Evolutionary conservation across 208 protist genomes (phyloP), one percentile per base, ranked within the genome.

Genomic region (Trypanosoma avium): DNA sequence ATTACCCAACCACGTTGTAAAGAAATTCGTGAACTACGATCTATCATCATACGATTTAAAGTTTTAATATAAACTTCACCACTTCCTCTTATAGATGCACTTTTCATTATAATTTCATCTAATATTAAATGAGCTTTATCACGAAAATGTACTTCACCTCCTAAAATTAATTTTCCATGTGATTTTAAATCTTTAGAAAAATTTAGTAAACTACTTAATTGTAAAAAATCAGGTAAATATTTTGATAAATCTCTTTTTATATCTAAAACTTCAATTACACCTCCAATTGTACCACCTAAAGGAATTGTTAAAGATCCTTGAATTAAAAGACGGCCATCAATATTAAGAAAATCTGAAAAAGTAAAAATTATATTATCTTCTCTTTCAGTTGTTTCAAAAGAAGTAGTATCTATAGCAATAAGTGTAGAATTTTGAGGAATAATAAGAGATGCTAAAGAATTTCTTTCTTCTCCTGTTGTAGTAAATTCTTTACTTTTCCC

Each of bases 241-340:
- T 55, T 61, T 4, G 5, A 55, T 67, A 71, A 81, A 30, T 85
- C 73, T 30, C 54, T 33, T 43, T 69, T 9, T 29, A 65, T 43
- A 27, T 65, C 65, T 24, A 89, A 50, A 12, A 24, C 46, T n/a
- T 72, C 62, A 2, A 90, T 65, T 0, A 32, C 29, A 24, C 80
- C 80, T 54, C 63, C 72, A 32, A 90, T 58, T 22, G 43, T 54
- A 12, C 77, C 79, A 8, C 83, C 83, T 10, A 68, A 56, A 5
- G 79, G 83, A 30, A 75, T 49, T 48, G 70, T 40, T 64, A 78
- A 30, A 40, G 79, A 90, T 29, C 79, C 79, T 24, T 62, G 73
- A 15, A 86, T n/a, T 3, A 86, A 57, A 2, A 86, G 49, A 7
- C 74, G 70, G 4, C 83, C 83, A n/a, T 75, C 72, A 21, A 84